Percentiles rank a stretch among this genome's conserved stretches.
Conservation (phyloP, 257 asterid genomes). For the Rhazya stricta region DNA sequence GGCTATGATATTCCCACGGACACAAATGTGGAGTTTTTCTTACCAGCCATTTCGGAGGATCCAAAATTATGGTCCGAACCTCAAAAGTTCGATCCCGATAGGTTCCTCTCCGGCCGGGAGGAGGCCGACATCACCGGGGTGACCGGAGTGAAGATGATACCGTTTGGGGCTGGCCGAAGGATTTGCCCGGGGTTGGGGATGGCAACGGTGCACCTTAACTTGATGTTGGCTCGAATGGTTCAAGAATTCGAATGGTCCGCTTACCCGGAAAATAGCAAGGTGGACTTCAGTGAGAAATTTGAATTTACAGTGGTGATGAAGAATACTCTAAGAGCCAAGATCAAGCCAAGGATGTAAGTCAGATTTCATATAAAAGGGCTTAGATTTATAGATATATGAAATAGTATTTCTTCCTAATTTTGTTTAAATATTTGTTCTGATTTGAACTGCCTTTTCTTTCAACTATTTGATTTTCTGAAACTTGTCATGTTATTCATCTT, state of each 20-base stretch:
- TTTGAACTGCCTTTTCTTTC: not conserved
- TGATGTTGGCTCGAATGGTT: slow-evolving; percentile 83
- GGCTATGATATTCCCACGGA: slow-evolving; percentile 78
- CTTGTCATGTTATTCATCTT: not conserved
- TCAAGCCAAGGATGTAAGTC: slow-evolving; percentile 45
- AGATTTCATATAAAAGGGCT: not conserved
- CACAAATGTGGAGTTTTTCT: slow-evolving; percentile 54
- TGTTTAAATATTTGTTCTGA: not conserved
- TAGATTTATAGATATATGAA: not conserved
- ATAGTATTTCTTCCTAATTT: not conserved
- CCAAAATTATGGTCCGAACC: slow-evolving; percentile 75
- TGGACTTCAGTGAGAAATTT: slow-evolving; percentile 72
- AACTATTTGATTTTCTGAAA: not conserved
- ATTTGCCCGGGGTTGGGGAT: slow-evolving; percentile 86
- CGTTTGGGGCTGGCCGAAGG: slow-evolving; percentile 85
- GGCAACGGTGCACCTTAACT: slow-evolving; percentile 68
- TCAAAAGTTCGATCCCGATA: slow-evolving; percentile 70
- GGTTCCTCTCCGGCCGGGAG: slow-evolving; percentile 58
- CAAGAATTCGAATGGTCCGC: slow-evolving; percentile 85
- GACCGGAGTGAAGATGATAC: slow-evolving; percentile 68
- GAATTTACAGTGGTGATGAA: slow-evolving; percentile 88
- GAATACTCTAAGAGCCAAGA: slow-evolving; percentile 56
- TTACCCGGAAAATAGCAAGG: slow-evolving; percentile 52
- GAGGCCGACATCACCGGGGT: slow-evolving; percentile 84
- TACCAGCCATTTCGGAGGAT: slow-evolving; percentile 64